Percentiles rank a stretch among this genome's conserved stretches.
Evolutionary conservation across 352 stramenopile species (phyloP).

Genomic region (Phytophthora cryptogea): DNA sequence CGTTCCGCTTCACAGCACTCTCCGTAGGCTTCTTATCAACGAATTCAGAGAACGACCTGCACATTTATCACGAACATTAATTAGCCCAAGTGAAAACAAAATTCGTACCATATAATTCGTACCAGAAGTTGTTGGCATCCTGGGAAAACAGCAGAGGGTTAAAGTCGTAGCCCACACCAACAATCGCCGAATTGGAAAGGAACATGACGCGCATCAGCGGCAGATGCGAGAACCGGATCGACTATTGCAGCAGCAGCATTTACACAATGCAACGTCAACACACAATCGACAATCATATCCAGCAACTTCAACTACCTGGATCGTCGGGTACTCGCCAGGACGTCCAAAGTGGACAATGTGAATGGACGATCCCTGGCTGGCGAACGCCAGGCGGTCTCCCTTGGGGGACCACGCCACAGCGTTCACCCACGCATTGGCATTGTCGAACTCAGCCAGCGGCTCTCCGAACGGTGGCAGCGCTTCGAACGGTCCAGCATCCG

Average conservation of each 20-base stretch:
- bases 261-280: not conserved
- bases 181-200: slow-evolving; percentile 86
- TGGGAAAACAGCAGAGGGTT: slow-evolving; percentile 91
- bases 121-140: slow-evolving; percentile 81
- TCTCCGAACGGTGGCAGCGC: slow-evolving; percentile 82
- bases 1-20: slow-evolving; percentile 56
- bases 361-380: slow-evolving; percentile 90
- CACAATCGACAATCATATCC: not conserved
- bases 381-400: slow-evolving; percentile 89
- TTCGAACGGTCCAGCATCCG: slow-evolving; percentile 74
- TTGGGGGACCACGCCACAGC: slow-evolving; percentile 91
- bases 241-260: slow-evolving; percentile 43
- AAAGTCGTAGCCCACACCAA: slow-evolving; percentile 92
- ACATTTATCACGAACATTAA: not conserved
- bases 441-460: slow-evolving; percentile 84
- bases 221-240: slow-evolving; percentile 86
- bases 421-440: slow-evolving; percentile 91
- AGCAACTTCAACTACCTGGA: slow-evolving; percentile 48
- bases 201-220: slow-evolving; percentile 89
- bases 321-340: slow-evolving; percentile 68
- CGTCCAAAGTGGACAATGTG: slow-evolving; percentile 89
- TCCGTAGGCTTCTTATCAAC: slow-evolving; percentile 78
- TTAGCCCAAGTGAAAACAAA: slow-evolving; percentile 7
- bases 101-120: slow-evolving; percentile 11
- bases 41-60: slow-evolving; percentile 73